Conservation (phyloP, 352 stramenopile species). For the Aphanomyces astaci region DNA sequence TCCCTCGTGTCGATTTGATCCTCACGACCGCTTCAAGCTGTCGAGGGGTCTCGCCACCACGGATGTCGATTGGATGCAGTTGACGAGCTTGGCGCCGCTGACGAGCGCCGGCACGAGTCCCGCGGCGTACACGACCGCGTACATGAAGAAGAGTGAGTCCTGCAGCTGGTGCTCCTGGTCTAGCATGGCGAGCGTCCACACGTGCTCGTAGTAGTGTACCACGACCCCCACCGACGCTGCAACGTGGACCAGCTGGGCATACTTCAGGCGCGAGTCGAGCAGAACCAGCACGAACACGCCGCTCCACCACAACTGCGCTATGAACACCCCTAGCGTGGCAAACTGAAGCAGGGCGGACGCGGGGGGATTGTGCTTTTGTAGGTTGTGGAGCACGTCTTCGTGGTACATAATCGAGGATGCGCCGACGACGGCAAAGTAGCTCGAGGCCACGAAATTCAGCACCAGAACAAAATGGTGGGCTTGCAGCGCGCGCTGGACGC, state of each 20-base stretch:
- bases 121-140: constrained; percentile 6
- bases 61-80: not conserved
- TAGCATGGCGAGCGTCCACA: constrained; percentile 13
- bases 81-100: not conserved
- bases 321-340: constrained; percentile 3
- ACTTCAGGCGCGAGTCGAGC: not conserved
- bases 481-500: constrained; percentile 12
- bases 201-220: constrained; percentile 16
- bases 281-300: not conserved
- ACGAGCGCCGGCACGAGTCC: constrained; percentile 13
- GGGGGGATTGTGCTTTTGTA: not conserved
- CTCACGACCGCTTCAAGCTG: constrained; percentile 2
- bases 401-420: constrained; percentile 7
- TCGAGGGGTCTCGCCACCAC: not conserved
- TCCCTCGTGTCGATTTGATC: no score
- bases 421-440: constrained; percentile 12
- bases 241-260: constrained; percentile 8
- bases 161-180: constrained; percentile 18
- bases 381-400: constrained; percentile 1
- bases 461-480: constrained; percentile 20
- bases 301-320: not conserved
- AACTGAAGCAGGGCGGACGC: constrained; percentile 9
- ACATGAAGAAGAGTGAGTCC: constrained; percentile 5
- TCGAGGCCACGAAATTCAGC: constrained; percentile 18
- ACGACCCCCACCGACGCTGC: not conserved